These are phyloP conservation scores for Bretschneidera sinensis DNA, from an alignment of 345 rosid species.

Conservation along the genomic window DNA sequence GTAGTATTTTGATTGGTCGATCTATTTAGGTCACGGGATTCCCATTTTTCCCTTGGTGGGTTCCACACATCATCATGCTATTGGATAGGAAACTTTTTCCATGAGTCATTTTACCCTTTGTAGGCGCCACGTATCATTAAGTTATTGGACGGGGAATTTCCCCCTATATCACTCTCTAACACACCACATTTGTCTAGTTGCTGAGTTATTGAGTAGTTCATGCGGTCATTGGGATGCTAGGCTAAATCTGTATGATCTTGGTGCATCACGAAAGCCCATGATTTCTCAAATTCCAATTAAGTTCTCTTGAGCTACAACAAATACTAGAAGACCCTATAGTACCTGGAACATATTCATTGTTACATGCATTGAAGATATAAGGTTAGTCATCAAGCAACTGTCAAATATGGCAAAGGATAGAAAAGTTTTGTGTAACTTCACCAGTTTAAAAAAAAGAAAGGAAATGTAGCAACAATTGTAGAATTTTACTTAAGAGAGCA, in stretches of 20 bases:
- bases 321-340: conserved; percentile 78
- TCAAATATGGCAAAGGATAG: background rate
- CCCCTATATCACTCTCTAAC: no score
- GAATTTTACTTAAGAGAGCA: conserved; percentile 81
- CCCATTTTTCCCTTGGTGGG: no score
- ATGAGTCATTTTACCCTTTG: no score
- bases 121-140: no score
- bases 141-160: no score
- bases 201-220: conserved; percentile 51
- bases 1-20: no score
- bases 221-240: conserved; percentile 50
- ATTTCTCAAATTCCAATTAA: conserved; percentile 95
- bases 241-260: conserved; percentile 85
- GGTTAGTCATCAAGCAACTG: background rate
- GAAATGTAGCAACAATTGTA: background rate
- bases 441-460: background rate
- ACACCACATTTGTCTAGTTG: conserved; percentile 90
- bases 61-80: no score
- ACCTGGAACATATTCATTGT: conserved; percentile 46
- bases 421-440: background rate
- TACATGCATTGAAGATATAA: no score
- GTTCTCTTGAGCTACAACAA: conserved; percentile 84
- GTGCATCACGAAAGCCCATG: conserved; percentile 98
- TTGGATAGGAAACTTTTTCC: no score
- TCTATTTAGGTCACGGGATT: no score